Conservation (phyloP, 1,284 basidiomycete species). For the Cyathus pygmaeus region DNA sequence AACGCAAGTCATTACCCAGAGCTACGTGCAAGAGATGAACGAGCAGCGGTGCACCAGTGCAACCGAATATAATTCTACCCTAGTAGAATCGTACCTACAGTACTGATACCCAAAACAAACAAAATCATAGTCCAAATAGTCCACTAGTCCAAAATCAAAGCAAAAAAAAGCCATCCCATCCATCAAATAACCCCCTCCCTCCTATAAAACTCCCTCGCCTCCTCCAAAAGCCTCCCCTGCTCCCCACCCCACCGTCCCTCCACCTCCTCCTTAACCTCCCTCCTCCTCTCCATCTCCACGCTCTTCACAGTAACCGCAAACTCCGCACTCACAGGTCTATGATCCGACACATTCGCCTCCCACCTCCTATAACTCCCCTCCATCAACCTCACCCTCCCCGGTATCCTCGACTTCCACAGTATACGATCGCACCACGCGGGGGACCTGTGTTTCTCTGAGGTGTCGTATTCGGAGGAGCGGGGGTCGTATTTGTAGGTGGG, state of each 20-base stretch:
- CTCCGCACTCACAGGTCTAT: constrained; percentile 86
- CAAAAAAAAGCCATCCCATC: neutral
- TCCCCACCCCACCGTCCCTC: constrained; percentile 67
- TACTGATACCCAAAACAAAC: no score
- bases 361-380: constrained; percentile 80
- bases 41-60: no score
- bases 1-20: no score
- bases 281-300: constrained; percentile 68
- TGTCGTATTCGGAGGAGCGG: constrained; percentile 82
- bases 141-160: neutral
- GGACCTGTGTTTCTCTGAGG: constrained; percentile 86
- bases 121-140: neutral
- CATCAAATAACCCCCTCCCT: constrained; percentile 43
- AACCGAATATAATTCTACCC: no score
- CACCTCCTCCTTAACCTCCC: constrained; percentile 63
- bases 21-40: no score
- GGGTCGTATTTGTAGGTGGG: constrained; percentile 98
- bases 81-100: no score
- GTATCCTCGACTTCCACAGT: constrained; percentile 78
- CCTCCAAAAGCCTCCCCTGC: constrained; percentile 63
- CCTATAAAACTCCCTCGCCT: constrained; percentile 65
- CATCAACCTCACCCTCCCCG: constrained; percentile 65
- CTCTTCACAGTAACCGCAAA: constrained; percentile 81
- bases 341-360: constrained; percentile 87
- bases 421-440: constrained; percentile 98